These are phyloP conservation scores for Sclerotinia borealis DNA, from an alignment of 2,329 filamentous ascomycete species.

Conservation along the genomic window DNA sequence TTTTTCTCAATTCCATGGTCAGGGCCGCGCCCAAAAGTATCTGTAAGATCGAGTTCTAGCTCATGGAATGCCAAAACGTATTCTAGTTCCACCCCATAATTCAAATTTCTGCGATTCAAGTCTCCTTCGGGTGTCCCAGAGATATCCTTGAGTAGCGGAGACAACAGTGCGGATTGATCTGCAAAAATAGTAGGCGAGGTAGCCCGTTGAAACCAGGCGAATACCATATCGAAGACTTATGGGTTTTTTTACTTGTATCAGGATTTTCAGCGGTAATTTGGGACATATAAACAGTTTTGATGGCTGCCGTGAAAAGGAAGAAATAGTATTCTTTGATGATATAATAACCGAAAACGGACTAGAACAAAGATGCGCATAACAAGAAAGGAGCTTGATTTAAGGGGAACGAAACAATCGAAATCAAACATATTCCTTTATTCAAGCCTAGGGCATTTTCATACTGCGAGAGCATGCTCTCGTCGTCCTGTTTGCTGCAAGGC, in stretches of 20 bases:
- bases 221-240: background rate
- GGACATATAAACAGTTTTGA: background rate
- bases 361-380: background rate
- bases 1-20: slow-evolving; percentile 11
- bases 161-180: background rate
- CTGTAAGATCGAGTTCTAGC: slow-evolving; percentile 15
- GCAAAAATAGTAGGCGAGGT: background rate
- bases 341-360: slow-evolving; percentile 4
- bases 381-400: background rate
- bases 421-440: background rate
- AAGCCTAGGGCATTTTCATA: background rate
- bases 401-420: background rate
- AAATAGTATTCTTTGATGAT: slow-evolving; percentile 5
- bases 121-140: background rate
- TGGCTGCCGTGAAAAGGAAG: background rate
- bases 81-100: slow-evolving; percentile 25
- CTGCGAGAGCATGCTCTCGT: background rate
- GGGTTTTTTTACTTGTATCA: background rate
- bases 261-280: background rate
- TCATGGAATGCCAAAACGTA: slow-evolving; percentile 25
- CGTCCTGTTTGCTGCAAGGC: too few species aligned
- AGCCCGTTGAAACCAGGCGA: background rate
- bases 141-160: background rate
- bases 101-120: background rate
- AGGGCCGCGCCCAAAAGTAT: background rate